Conservation (phyloP, 2,329 filamentous ascomycete species). For the Colletotrichum paranaense region DNA sequence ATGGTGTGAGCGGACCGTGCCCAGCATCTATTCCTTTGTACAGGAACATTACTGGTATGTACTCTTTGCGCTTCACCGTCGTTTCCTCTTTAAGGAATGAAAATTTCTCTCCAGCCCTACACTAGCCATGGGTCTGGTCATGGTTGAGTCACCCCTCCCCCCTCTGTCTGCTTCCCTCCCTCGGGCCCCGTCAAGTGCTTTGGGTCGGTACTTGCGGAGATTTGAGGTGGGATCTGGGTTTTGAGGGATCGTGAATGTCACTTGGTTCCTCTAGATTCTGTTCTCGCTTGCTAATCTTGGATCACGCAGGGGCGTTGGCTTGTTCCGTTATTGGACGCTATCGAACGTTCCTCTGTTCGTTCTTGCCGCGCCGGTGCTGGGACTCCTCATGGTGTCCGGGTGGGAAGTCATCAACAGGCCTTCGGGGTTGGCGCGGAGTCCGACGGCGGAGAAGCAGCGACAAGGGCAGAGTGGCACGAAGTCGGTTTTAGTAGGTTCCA, state of each 20-base stretch:
- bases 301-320: constrained; percentile 80
- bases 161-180: background rate
- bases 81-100: background rate
- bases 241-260: background rate
- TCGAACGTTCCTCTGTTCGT: constrained; percentile 90
- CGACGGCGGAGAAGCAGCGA: constrained; percentile 10
- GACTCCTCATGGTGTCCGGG: constrained; percentile 73
- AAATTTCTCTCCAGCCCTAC: background rate
- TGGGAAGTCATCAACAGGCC: constrained; percentile 48
- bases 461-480: background rate
- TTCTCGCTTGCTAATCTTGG: constrained; percentile 15
- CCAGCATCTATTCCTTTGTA: constrained; percentile 92
- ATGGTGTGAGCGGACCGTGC: constrained; percentile 81
- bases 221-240: constrained; percentile 5
- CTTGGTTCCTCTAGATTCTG: background rate
- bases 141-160: background rate
- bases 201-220: constrained; percentile 26
- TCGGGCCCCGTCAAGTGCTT: background rate
- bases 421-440: constrained; percentile 19
- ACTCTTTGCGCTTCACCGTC: background rate
- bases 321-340: constrained; percentile 89
- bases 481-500: constrained; percentile 56
- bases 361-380: constrained; percentile 82
- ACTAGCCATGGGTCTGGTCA: background rate
- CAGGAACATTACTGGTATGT: constrained; percentile 90